Evolutionary conservation across 768 basidiomycete genomes (phyloP).

Genomic region (Russula virescens): DNA sequence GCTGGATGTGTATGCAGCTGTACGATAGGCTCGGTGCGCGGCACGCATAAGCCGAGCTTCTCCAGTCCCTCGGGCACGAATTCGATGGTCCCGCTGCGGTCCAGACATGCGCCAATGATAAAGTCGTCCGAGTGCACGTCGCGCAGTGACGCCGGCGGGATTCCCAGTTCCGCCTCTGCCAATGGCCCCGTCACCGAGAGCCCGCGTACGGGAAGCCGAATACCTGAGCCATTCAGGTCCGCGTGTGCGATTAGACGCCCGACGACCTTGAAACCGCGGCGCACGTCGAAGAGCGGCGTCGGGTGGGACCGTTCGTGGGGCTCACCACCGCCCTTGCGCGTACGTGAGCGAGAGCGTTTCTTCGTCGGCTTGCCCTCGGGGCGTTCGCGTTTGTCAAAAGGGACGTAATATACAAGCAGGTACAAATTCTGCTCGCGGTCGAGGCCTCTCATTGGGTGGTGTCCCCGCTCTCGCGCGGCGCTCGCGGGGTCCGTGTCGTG

Average conservation of each 20-base stretch:
- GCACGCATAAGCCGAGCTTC: slow-evolving; percentile 60
- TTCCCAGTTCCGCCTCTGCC: slow-evolving; percentile 34
- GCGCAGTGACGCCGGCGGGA: slow-evolving; percentile 34
- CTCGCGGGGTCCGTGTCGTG: slow-evolving; percentile 54
- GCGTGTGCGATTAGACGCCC: slow-evolving; percentile 68
- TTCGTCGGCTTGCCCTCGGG: slow-evolving; percentile 33
- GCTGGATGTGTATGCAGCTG: slow-evolving; percentile 8
- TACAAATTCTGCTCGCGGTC: slow-evolving; percentile 54
- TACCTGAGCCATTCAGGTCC: slow-evolving; percentile 66
- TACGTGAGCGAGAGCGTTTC: slow-evolving; percentile 37
- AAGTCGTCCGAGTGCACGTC: slow-evolving; percentile 37
- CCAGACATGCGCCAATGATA: slow-evolving; percentile 55
- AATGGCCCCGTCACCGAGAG: slow-evolving; percentile 59
- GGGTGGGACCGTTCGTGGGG: slow-evolving; percentile 31
- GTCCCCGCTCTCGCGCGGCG: slow-evolving; percentile 23
- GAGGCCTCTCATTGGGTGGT: slow-evolving; percentile 30
- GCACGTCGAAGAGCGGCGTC: slow-evolving; percentile 36
- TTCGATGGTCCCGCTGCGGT: slow-evolving; percentile 63
- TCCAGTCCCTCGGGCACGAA: slow-evolving; percentile 76
- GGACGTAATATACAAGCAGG: slow-evolving; percentile 76
- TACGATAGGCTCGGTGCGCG: slow-evolving; percentile 19
- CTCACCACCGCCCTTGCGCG: slow-evolving; percentile 32
- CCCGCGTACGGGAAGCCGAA: slow-evolving; percentile 68
- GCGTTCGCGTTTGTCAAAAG: slow-evolving; percentile 37
- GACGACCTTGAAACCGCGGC: slow-evolving; percentile 63